Percentiles rank a stretch among this genome's conserved stretches.
Evolutionary conservation across 2,329 filamentous ascomycete species (phyloP).

Genomic region (Cryphonectria nitschkei): DNA sequence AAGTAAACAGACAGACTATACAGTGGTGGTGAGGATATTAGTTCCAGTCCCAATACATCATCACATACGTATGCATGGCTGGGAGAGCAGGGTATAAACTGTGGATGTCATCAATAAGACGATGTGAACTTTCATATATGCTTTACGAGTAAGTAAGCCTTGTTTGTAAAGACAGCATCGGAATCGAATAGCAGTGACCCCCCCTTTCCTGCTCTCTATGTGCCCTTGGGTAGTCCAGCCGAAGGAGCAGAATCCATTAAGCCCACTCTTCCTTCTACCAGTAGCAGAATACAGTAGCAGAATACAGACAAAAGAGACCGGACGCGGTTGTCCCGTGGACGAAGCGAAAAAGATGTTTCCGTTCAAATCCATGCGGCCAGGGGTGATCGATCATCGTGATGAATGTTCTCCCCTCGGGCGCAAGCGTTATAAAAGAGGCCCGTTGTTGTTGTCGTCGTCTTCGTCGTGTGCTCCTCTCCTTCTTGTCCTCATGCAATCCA

Average conservation of each 20-base stretch:
- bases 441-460: background rate
- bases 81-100: background rate
- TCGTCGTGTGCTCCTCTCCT: background rate
- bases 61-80: background rate
- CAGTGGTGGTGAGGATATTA: too few species aligned
- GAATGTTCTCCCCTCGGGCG: background rate
- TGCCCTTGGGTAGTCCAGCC: slow-evolving; percentile 25
- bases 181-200: slow-evolving; percentile 4
- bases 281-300: slow-evolving; percentile 6
- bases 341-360: background rate
- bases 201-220: slow-evolving; percentile 21
- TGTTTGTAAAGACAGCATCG: slow-evolving; percentile 6
- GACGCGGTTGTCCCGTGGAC: background rate
- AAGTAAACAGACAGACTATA: background rate
- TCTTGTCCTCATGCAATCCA: slow-evolving; percentile 3
- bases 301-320: slow-evolving; percentile 13
- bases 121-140: background rate
- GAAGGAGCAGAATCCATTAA: slow-evolving; percentile 25
- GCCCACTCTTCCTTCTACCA: slow-evolving; percentile 8
- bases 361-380: background rate
- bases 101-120: slow-evolving; percentile 8
- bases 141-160: background rate
- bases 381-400: background rate
- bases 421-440: background rate
- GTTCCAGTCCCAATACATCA: background rate